A percentile compares a stretch with the other conserved stretches of the same genome.
Evolutionary conservation across 1,284 basidiomycete genomes (phyloP).

Genomic region (Cryptococcus neoformans): DNA sequence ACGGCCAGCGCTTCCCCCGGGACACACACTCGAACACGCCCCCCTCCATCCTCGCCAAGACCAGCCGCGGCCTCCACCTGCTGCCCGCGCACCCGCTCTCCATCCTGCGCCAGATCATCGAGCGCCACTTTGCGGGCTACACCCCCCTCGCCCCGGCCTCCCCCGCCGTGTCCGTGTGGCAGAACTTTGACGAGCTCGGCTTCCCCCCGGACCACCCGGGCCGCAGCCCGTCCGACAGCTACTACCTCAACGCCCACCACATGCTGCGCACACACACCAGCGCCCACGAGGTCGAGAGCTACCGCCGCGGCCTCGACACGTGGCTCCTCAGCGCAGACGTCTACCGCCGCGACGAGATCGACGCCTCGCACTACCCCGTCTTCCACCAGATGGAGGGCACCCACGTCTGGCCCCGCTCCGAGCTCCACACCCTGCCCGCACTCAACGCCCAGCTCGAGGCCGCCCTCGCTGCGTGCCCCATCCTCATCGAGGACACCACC

Average conservation of each 20-base stretch:
- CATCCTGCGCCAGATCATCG: constrained; percentile 80
- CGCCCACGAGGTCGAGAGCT: constrained; percentile 94
- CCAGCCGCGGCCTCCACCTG: constrained; percentile 68
- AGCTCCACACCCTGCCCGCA: constrained; percentile 51
- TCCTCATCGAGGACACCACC: constrained; percentile 83
- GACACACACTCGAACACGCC: constrained; percentile 5
- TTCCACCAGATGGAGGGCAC: constrained; percentile 99
- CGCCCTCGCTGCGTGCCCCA: constrained; percentile 64
- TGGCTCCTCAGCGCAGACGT: constrained; percentile 99
- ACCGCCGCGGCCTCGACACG: constrained; percentile 66
- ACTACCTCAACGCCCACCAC: constrained; percentile 85
- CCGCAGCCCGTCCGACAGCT: constrained; percentile 82
- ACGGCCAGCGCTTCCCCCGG: constrained; percentile 37
- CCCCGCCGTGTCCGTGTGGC: constrained; percentile 81
- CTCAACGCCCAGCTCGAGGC: constrained; percentile 60
- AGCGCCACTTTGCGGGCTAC: constrained; percentile 74
- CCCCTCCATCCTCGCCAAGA: constrained; percentile 74
- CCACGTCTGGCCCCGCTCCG: constrained; percentile 59
- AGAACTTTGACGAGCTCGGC: constrained; percentile 97
- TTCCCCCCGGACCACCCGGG: constrained; percentile 91
- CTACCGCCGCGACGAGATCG: constrained; percentile 97
- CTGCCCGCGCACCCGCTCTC: constrained; percentile 69
- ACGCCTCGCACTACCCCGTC: constrained; percentile 93
- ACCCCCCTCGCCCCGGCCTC: constrained; percentile 57
- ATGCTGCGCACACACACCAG: constrained; percentile 94